Percentiles rank a stretch among this genome's conserved stretches.
Evolutionary conservation across 495 filamentous ascomycete species (phyloP).

Genomic region (Penicillium odoratum): DNA sequence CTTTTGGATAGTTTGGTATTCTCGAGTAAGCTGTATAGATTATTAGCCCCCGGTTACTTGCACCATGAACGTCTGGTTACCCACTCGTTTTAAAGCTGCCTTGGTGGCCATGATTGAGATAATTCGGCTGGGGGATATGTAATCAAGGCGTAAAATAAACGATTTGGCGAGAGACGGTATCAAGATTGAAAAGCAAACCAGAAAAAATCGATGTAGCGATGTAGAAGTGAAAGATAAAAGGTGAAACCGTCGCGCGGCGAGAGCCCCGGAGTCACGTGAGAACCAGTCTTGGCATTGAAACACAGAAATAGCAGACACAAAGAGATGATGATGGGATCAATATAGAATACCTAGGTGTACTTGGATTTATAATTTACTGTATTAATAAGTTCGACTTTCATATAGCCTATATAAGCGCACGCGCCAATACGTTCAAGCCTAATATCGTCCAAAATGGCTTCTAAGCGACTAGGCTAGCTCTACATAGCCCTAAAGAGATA

Average conservation of each 20-base stretch:
- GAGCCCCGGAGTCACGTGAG: constrained; percentile 3
- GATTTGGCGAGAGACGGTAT: not conserved
- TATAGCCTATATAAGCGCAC: not conserved
- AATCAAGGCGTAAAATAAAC: not conserved
- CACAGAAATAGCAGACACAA: no score
- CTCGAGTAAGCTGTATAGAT: constrained; percentile 72
- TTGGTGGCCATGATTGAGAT: constrained; percentile 67
- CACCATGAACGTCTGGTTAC: constrained; percentile 28
- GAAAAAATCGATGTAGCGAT: constrained; percentile 1
- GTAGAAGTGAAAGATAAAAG: not conserved
- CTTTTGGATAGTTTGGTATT: constrained; percentile 89
- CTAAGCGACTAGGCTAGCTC: no score
- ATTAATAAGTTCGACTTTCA: not conserved
- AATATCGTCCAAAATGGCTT: no score
- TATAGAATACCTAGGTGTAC: no score
- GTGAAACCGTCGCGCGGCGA: constrained; percentile 2
- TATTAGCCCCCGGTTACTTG: constrained; percentile 16
- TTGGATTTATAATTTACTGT: not conserved
- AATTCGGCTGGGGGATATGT: not conserved
- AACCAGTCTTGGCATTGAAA: no score
- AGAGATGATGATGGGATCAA: no score
- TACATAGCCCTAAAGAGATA: no score
- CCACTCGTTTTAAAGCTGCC: constrained; percentile 80
- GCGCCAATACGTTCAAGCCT: not conserved
- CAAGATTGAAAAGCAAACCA: not conserved